Evolutionary conservation across 2,329 filamentous ascomycete genomes (phyloP).

Genomic region (Mariannaea sp.): DNA sequence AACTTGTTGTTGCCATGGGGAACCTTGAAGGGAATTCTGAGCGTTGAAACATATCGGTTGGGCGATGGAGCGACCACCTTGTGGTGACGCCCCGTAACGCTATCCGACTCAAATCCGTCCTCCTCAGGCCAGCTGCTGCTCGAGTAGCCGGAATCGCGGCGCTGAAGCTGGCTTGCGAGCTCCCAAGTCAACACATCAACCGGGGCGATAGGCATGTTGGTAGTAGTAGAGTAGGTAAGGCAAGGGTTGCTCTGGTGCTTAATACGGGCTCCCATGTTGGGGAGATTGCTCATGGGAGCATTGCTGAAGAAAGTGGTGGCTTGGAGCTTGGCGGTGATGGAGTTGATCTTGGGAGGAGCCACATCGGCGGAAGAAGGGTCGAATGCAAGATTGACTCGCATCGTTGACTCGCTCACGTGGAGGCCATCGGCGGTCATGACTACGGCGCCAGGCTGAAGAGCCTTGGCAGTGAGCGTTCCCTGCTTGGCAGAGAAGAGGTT

Average conservation of each 20-base stretch:
- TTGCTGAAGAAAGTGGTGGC: constrained; percentile 59
- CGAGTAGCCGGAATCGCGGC: constrained; percentile 60
- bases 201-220: constrained; percentile 45
- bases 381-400: constrained; percentile 54
- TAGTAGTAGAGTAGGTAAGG: constrained; percentile 53
- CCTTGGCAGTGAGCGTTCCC: constrained; percentile 53
- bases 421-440: constrained; percentile 57
- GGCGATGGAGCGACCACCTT: constrained; percentile 39
- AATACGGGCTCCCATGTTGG: constrained; percentile 55
- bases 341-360: constrained; percentile 54
- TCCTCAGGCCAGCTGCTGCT: constrained; percentile 46
- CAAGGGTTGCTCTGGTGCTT: constrained; percentile 48
- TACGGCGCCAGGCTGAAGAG: constrained; percentile 53
- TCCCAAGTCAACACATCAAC: constrained; percentile 50
- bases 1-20: constrained; percentile 54
- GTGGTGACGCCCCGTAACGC: constrained; percentile 26
- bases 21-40: constrained; percentile 55
- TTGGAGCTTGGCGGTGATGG: constrained; percentile 55
- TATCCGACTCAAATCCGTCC: constrained; percentile 44
- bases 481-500: constrained; percentile 57
- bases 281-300: constrained; percentile 51
- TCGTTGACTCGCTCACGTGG: constrained; percentile 47
- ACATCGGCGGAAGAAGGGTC: constrained; percentile 50
- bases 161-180: constrained; percentile 39
- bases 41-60: constrained; percentile 47